These are phyloP conservation scores for Peniophora sp. DNA, from an alignment of 1,284 basidiomycete genomes.

Conservation along the genomic window DNA sequence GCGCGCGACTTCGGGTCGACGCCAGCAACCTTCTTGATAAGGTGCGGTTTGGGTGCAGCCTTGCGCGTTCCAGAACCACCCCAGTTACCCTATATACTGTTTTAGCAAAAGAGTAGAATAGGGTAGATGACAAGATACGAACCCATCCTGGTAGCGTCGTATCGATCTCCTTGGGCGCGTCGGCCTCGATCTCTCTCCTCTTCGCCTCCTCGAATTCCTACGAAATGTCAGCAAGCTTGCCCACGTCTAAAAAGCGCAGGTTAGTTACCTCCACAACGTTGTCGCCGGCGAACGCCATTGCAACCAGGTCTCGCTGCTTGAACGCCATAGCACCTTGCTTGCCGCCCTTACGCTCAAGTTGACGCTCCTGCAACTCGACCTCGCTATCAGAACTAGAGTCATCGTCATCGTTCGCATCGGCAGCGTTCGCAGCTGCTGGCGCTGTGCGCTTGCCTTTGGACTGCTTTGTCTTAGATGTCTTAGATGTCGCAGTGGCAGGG, in stretches of 20 bases:
- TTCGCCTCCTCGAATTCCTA: conserved; percentile 87
- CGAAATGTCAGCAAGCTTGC: conserved; percentile 5
- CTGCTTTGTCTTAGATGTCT: conserved; percentile 5
- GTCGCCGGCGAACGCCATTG: conserved; percentile 93
- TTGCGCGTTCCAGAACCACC: conserved; percentile 71
- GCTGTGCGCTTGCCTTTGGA: conserved; percentile 10
- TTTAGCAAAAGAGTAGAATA: neutral
- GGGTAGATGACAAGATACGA: conserved; percentile 17
- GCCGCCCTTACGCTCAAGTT: conserved; percentile 34
- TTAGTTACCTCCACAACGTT: conserved; percentile 77
- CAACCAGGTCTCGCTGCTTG: conserved; percentile 84
- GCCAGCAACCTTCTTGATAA: conserved; percentile 78
- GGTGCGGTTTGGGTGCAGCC: conserved; percentile 48
- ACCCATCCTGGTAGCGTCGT: conserved; percentile 95
- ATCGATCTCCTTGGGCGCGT: conserved; percentile 83
- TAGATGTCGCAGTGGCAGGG: conserved; percentile 7
- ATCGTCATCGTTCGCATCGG: conserved; percentile 19
- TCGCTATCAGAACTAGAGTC: conserved; percentile 58
- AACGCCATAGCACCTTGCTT: conserved; percentile 54
- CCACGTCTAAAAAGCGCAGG: neutral
- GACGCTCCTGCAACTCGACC: conserved; percentile 56
- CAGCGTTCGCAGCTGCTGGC: neutral
- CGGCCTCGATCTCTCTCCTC: conserved; percentile 66
- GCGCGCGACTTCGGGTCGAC: conserved; percentile 72
- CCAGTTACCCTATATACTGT: conserved; percentile 74